These are phyloP conservation scores for Pseudogymnoascus sp. DNA, from an alignment of 2,329 filamentous ascomycete species.

Conservation along the genomic window DNA sequence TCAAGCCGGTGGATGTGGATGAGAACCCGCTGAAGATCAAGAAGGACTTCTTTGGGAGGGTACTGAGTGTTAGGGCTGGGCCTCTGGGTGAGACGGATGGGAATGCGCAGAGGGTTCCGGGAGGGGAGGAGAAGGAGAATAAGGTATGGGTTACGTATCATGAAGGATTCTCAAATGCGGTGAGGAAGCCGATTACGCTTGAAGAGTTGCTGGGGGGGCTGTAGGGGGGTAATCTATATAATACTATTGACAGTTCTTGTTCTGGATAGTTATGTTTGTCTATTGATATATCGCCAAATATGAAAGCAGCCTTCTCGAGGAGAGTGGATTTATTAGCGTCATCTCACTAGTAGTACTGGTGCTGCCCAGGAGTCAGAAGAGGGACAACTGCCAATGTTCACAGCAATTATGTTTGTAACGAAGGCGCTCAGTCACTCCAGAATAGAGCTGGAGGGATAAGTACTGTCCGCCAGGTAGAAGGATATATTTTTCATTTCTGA, in stretches of 20 bases:
- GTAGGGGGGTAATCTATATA: slow-evolving; percentile 26
- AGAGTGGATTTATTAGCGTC: not conserved
- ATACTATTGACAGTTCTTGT: not conserved
- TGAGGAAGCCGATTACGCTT: slow-evolving; percentile 76
- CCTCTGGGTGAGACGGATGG: slow-evolving; percentile 35
- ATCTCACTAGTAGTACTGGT: not conserved
- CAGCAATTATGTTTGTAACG: no score
- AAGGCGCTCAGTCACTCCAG: not conserved
- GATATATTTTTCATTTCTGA: no score
- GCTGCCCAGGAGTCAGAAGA: no score
- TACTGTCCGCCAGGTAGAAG: not conserved
- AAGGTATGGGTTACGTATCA: slow-evolving; percentile 83
- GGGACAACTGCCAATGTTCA: no score
- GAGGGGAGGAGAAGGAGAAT: slow-evolving; percentile 35
- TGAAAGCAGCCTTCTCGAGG: not conserved
- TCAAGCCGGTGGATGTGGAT: slow-evolving; percentile 18
- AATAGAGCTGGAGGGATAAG: not conserved
- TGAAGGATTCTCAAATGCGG: slow-evolving; percentile 87
- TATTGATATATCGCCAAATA: not conserved
- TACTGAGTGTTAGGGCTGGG: slow-evolving; percentile 43
- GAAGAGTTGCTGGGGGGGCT: slow-evolving; percentile 66
- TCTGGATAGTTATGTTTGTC: not conserved
- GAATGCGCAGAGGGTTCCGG: slow-evolving; percentile 54
- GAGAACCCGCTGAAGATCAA: slow-evolving; percentile 39
- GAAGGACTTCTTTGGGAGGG: slow-evolving; percentile 77